Percentiles rank a stretch among this genome's conserved stretches.
phyloP scores from a whole-genome alignment of 345 rosid genomes.

The Arabis alpina region DNA sequence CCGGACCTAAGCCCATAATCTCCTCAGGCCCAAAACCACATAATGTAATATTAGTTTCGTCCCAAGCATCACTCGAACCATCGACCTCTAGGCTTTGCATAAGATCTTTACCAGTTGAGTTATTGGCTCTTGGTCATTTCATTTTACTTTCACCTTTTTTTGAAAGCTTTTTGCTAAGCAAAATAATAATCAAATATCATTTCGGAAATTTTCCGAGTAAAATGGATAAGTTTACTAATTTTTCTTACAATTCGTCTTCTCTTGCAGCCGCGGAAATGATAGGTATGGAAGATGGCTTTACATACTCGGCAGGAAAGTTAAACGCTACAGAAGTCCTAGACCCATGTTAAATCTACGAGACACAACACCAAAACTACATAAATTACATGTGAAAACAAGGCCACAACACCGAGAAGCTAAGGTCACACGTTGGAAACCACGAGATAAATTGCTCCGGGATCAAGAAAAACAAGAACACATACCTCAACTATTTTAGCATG shows the following conservation, averaged over 20 bases:
- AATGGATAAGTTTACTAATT: too few species aligned
- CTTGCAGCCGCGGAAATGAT: conserved; percentile 28
- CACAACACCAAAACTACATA: conserved; percentile 44
- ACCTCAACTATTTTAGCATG: conserved; percentile 62
- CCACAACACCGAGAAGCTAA: conserved; percentile 26
- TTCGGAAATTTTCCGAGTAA: too few species aligned
- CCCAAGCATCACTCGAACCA: too few species aligned
- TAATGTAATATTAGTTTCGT: too few species aligned
- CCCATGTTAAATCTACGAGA: conserved; percentile 49
- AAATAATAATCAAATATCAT: too few species aligned
- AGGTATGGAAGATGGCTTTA: conserved; percentile 41
- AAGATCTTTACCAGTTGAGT: too few species aligned
- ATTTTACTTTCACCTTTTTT: too few species aligned
- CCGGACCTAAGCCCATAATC: too few species aligned
- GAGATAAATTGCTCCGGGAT: conserved; percentile 40
- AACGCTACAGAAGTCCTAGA: conserved; percentile 51
- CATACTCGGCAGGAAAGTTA: conserved; percentile 57
- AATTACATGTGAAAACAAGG: conserved; percentile 50
- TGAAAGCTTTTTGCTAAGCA: background rate
- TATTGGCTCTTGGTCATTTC: too few species aligned
- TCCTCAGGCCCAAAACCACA: too few species aligned
- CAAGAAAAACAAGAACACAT: conserved; percentile 18
- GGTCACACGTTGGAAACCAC: conserved; percentile 39
- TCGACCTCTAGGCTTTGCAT: too few species aligned
- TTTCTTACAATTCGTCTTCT: background rate